These are phyloP conservation scores for Russula earlei DNA, from an alignment of 768 basidiomycete genomes.

Conservation along the genomic window DNA sequence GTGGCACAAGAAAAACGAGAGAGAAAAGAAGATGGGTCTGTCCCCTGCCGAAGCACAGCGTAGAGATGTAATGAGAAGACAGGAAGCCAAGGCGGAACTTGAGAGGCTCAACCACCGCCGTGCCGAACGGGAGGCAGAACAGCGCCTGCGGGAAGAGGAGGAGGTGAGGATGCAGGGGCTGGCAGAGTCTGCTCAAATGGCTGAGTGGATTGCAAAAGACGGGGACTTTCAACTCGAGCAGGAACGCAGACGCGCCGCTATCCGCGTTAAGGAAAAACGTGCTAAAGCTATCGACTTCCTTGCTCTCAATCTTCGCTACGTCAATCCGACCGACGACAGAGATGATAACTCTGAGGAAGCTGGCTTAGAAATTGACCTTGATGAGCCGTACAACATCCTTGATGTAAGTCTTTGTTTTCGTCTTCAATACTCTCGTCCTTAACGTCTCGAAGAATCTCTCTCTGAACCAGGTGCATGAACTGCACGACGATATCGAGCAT, in stretches of 20 bases:
- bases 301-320: constrained; percentile 91
- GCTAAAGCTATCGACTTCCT: constrained; percentile 99
- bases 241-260: constrained; percentile 80
- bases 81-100: constrained; percentile 93
- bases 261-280: constrained; percentile 90
- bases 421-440: neutral
- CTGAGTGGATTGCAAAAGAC: constrained; percentile 95
- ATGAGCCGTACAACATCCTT: constrained; percentile 97
- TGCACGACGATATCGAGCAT: constrained; percentile 89
- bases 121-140: constrained; percentile 88
- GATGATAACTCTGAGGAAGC: constrained; percentile 69
- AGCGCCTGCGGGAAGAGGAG: constrained; percentile 84
- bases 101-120: constrained; percentile 84
- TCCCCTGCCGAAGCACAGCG: constrained; percentile 67
- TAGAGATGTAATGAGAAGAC: constrained; percentile 68
- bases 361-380: constrained; percentile 93
- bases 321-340: constrained; percentile 58
- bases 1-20: constrained; percentile 98
- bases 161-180: constrained; percentile 79
- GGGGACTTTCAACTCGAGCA: constrained; percentile 97
- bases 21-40: constrained; percentile 84
- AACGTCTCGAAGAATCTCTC: constrained; percentile 58
- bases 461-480: constrained; percentile 79
- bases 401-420: constrained; percentile 50
- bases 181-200: constrained; percentile 95